These are phyloP conservation scores for Pichia sp. DNA, from an alignment of 1,139 yeast genomes.

Conservation along the genomic window DNA sequence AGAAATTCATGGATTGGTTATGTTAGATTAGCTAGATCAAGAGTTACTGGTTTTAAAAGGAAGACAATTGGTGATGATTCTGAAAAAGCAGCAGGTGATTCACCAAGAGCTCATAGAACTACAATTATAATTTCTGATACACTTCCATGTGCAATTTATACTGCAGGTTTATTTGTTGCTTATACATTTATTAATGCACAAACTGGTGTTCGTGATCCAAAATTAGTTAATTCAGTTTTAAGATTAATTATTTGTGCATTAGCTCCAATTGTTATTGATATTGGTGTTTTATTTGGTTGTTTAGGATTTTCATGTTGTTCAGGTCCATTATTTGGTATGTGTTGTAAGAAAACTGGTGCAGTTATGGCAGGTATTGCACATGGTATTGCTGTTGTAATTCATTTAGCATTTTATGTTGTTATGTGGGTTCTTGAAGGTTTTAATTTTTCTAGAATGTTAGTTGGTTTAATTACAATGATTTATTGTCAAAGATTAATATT, in stretches of 20 bases:
- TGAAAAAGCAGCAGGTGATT: conserved; percentile 93
- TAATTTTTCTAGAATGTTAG: conserved; percentile 76
- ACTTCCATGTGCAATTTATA: conserved; percentile 74
- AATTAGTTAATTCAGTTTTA: conserved; percentile 69
- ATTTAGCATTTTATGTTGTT: conserved; percentile 79
- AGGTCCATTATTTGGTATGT: conserved; percentile 88
- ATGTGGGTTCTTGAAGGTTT: conserved; percentile 98
- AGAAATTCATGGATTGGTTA: conserved; percentile 99
- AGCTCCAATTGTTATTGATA: conserved; percentile 86
- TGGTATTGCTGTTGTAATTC: conserved; percentile 83
- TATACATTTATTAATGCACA: conserved; percentile 93
- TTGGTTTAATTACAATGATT: conserved; percentile 80
- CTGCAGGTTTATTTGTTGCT: conserved; percentile 88
- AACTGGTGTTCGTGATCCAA: conserved; percentile 72
- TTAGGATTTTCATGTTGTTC: conserved; percentile 89
- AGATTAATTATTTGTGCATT: conserved; percentile 84
- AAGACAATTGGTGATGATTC: conserved; percentile 81
- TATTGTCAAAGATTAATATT: conserved; percentile 84
- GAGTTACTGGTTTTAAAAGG: conserved; percentile 97
- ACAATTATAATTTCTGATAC: conserved; percentile 84
- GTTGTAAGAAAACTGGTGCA: conserved; percentile 97
- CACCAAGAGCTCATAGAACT: conserved; percentile 87
- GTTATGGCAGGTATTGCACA: conserved; percentile 97
- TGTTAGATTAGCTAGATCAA: conserved; percentile 89
- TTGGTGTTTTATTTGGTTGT: conserved; percentile 75